phyloP scores from a whole-genome alignment of 257 asterid species.

The Solanum corneliomulleri region DNA sequence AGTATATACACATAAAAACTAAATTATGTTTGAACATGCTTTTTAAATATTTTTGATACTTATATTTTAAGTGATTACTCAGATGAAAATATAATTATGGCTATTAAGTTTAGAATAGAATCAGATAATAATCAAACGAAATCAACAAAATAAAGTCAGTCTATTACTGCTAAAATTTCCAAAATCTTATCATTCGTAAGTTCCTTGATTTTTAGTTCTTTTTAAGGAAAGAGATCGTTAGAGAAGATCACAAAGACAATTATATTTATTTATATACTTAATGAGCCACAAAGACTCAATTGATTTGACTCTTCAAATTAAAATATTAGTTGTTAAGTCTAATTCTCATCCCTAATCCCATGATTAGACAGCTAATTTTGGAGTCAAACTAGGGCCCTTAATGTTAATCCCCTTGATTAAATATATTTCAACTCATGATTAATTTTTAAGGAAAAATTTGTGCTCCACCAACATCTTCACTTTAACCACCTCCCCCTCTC shows the following conservation, averaged over 20 bases:
- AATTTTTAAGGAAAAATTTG: neutral
- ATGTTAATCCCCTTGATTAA: neutral
- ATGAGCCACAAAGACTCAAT: neutral
- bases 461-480: neutral
- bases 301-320: neutral
- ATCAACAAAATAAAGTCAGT: neutral
- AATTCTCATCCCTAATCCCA: neutral
- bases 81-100: neutral
- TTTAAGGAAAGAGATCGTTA: neutral
- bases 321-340: neutral
- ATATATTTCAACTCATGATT: neutral
- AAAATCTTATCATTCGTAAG: neutral
- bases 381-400: neutral
- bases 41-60: too few relatives aligned
- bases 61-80: neutral
- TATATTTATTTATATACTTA: neutral
- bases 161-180: neutral
- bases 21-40: too few relatives aligned
- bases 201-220: neutral
- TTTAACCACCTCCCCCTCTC: neutral
- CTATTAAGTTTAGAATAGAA: neutral
- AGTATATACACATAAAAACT: too few relatives aligned
- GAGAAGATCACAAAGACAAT: neutral
- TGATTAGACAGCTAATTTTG: neutral
- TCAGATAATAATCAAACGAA: neutral